Evolutionary conservation across 805 yeast genomes (phyloP).

Genomic region (Candida cerambycidarum): DNA sequence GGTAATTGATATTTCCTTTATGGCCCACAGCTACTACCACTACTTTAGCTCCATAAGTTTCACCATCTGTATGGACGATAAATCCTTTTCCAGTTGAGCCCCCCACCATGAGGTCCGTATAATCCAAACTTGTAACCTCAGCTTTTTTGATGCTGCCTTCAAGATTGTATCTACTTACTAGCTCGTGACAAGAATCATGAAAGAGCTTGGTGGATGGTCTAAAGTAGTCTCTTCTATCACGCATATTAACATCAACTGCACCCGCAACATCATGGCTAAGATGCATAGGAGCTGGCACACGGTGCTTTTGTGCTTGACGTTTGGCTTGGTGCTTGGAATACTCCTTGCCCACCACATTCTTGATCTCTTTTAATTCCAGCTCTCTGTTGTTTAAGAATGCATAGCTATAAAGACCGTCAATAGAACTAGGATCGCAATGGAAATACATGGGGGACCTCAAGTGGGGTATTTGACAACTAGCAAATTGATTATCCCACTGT

Average conservation of each 20-base stretch:
- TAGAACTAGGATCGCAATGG: conserved; percentile 45
- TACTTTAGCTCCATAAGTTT: conserved; percentile 33
- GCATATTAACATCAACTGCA: conserved; percentile 41
- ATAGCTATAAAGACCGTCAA: conserved; percentile 44
- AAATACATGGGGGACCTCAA: conserved; percentile 50
- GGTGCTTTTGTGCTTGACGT: conserved; percentile 15
- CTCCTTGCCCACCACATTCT: conserved; percentile 45
- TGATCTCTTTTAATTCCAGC: conserved; percentile 39
- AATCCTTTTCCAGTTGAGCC: conserved; percentile 30
- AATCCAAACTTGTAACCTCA: conserved; percentile 32
- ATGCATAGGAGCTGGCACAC: conserved; percentile 19
- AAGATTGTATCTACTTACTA: conserved; percentile 33
- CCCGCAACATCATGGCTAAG: conserved; percentile 32
- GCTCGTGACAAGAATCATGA: conserved; percentile 36
- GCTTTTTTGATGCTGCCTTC: conserved; percentile 29
- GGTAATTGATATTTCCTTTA: conserved; percentile 28
- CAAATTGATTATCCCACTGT: conserved; percentile 47
- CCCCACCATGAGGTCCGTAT: conserved; percentile 24
- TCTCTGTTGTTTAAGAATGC: conserved; percentile 34
- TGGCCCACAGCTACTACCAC: conserved; percentile 40
- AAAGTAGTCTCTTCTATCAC: conserved; percentile 46
- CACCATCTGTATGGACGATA: conserved; percentile 28
- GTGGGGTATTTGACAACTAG: conserved; percentile 40
- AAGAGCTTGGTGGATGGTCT: conserved; percentile 43
- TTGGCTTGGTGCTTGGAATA: conserved; percentile 43